Percentiles rank a stretch among this genome's conserved stretches.
Conservation (phyloP, 2,329 filamentous ascomycete species). For the Colletotrichum brevisporum region DNA sequence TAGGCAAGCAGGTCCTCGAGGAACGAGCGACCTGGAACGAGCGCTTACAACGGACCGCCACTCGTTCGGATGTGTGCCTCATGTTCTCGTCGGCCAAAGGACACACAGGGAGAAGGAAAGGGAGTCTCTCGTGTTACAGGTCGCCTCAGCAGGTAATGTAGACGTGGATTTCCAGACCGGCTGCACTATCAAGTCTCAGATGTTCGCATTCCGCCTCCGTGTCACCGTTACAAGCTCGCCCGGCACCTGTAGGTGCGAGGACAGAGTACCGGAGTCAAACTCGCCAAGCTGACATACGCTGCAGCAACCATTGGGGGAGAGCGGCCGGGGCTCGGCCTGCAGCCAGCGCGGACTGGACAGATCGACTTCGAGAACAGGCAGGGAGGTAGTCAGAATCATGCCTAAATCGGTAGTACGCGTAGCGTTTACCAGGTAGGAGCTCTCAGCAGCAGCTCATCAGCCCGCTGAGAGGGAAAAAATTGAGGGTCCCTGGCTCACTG, state of each 20-base stretch:
- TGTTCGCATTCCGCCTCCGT: slow-evolving; percentile 25
- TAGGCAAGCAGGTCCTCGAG: background rate
- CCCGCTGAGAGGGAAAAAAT: slow-evolving; percentile 25
- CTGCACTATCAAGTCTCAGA: slow-evolving; percentile 14
- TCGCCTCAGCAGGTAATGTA: too few relatives aligned
- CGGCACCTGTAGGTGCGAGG: background rate
- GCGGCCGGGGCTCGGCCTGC: slow-evolving; percentile 8
- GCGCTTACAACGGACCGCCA: background rate
- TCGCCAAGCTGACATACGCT: slow-evolving; percentile 33
- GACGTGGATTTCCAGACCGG: background rate
- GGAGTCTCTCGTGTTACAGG: slow-evolving; percentile 27
- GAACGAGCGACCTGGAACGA: too few relatives aligned
- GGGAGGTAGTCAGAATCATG: too few relatives aligned
- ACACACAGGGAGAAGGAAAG: slow-evolving; percentile 32
- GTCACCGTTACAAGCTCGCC: background rate
- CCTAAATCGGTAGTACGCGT: background rate
- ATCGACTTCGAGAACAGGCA: background rate
- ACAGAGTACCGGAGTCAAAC: slow-evolving; percentile 15
- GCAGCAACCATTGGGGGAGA: slow-evolving; percentile 22
- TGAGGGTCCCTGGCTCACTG: slow-evolving; percentile 35
- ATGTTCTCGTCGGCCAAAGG: background rate
- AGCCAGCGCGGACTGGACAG: background rate
- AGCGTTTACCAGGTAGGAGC: slow-evolving; percentile 7
- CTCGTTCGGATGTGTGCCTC: background rate
- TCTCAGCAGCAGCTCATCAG: slow-evolving; percentile 15